These are phyloP conservation scores for Prunus yedoensis DNA, from an alignment of 331 rosid genomes.

Conservation along the genomic window DNA sequence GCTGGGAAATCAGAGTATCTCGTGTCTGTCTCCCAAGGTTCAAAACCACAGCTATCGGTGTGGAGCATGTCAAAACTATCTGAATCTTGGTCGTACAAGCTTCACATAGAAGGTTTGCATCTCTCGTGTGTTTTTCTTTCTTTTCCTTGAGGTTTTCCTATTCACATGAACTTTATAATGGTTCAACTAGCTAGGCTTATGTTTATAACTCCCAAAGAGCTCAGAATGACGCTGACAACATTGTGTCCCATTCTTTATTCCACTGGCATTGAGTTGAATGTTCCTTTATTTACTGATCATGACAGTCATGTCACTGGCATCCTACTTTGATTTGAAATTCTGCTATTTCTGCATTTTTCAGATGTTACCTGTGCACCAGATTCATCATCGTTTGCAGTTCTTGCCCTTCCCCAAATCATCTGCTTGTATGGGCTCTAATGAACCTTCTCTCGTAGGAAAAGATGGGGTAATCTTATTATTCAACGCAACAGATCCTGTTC, in stretches of 20 bases:
- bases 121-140: background rate
- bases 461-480: conserved; percentile 77
- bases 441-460: conserved; percentile 35
- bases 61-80: conserved; percentile 71
- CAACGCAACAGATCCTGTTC: conserved; percentile 66
- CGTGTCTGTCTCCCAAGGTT: conserved; percentile 66
- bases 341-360: conserved; percentile 42
- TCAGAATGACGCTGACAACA: background rate
- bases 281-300: background rate
- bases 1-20: conserved; percentile 82
- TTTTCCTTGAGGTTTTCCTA: background rate
- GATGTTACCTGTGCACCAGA: conserved; percentile 69
- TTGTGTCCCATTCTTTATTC: background rate
- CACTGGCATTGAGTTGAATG: background rate
- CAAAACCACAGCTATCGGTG: conserved; percentile 66
- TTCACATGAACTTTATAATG: background rate
- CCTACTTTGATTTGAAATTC: background rate
- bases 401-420: conserved; percentile 60
- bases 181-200: background rate
- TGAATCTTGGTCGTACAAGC: conserved; percentile 74
- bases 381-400: conserved; percentile 63
- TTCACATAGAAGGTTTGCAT: conserved; percentile 76
- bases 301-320: background rate
- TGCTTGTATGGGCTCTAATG: conserved; percentile 23
- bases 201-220: background rate